A percentile compares a stretch with the other conserved stretches of the same genome.
Conservation (phyloP, 768 basidiomycete genomes). For the Boletus subparvulus region DNA sequence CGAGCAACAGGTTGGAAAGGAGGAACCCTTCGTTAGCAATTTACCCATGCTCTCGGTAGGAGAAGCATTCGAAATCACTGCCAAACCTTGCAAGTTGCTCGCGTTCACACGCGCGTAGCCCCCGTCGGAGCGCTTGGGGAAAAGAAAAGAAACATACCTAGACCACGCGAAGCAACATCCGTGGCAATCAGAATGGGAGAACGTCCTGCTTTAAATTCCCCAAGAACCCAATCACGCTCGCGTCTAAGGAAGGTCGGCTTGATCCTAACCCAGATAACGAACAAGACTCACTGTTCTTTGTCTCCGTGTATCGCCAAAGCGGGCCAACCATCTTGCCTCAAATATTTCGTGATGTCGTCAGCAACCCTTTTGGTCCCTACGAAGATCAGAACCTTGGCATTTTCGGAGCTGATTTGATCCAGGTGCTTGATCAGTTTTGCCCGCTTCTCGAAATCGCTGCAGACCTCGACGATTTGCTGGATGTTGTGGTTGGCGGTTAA, state of each 20-base stretch:
- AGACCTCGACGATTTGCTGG: constrained; percentile 91
- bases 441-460: constrained; percentile 97
- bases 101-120: constrained; percentile 33
- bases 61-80: constrained; percentile 24
- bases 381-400: constrained; percentile 98
- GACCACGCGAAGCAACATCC: constrained; percentile 98
- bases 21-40: constrained; percentile 19
- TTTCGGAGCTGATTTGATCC: constrained; percentile 93
- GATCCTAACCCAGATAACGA: neutral
- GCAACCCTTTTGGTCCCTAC: constrained; percentile 97
- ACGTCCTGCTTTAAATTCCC: constrained; percentile 97
- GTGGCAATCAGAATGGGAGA: constrained; percentile 98
- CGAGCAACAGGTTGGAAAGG: constrained; percentile 23
- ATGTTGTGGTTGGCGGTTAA: constrained; percentile 98
- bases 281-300: constrained; percentile 84
- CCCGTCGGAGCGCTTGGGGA: constrained; percentile 34
- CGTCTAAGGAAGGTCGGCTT: constrained; percentile 47
- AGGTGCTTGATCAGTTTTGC: constrained; percentile 95
- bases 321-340: constrained; percentile 99
- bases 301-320: constrained; percentile 99
- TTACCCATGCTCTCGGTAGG: constrained; percentile 20
- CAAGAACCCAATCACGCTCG: constrained; percentile 98
- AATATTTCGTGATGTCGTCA: constrained; percentile 96
- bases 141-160: constrained; percentile 77
- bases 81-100: constrained; percentile 31